Percentiles rank a stretch among this genome's conserved stretches.
phyloP scores from a whole-genome alignment of 2,329 filamentous ascomycete genomes.

The Juglanconis sp. region DNA sequence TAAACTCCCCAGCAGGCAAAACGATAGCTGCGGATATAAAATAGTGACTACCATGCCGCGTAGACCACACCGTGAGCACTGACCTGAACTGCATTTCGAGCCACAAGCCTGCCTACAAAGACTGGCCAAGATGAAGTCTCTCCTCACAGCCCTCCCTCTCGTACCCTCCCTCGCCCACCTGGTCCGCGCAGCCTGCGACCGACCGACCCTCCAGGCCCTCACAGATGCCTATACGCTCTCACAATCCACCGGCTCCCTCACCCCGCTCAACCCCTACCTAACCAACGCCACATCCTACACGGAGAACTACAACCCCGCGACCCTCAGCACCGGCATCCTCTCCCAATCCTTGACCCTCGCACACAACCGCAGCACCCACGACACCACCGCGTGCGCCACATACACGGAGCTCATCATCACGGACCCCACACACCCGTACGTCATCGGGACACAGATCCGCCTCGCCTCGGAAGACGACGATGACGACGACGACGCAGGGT shows the following conservation, averaged over 20 bases:
- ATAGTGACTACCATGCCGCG: too few species aligned
- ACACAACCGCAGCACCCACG: conserved; percentile 34
- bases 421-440: conserved; percentile 29
- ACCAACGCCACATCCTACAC: conserved; percentile 25
- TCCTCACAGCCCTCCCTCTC: background rate
- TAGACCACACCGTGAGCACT: too few species aligned
- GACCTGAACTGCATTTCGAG: background rate
- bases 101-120: background rate
- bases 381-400: conserved; percentile 35
- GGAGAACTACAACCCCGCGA: conserved; percentile 31
- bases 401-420: conserved; percentile 35
- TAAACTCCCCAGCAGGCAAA: too few species aligned
- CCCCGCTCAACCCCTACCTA: conserved; percentile 13
- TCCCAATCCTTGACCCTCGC: conserved; percentile 30
- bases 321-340: conserved; percentile 29
- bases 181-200: conserved; percentile 17
- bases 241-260: conserved; percentile 21
- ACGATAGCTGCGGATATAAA: too few species aligned
- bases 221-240: conserved; percentile 22
- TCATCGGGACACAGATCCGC: conserved; percentile 35
- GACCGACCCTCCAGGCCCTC: conserved; percentile 19
- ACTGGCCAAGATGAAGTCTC: background rate
- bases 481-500: background rate
- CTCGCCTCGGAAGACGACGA: conserved; percentile 19
- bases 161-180: background rate